These are phyloP conservation scores for Fusarium solani-melongenae DNA, from an alignment of 2,329 filamentous ascomycete species.

Conservation along the genomic window DNA sequence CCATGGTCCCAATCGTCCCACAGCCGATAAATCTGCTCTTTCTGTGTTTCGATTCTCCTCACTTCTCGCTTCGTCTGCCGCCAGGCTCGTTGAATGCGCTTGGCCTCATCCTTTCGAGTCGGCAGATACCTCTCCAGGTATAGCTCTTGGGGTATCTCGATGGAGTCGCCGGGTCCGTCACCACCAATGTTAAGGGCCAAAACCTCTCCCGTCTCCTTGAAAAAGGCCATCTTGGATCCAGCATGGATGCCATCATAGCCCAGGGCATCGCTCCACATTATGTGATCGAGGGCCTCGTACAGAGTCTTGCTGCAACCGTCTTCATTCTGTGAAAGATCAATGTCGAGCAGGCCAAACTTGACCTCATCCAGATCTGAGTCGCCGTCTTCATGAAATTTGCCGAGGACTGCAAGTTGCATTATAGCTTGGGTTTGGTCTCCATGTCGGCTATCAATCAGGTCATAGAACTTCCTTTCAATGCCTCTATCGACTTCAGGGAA, in stretches of 20 bases:
- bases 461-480: conserved; percentile 58
- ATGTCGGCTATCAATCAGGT: conserved; percentile 50
- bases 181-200: conserved; percentile 59
- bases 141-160: conserved; percentile 63
- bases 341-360: conserved; percentile 56
- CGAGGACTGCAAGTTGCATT: conserved; percentile 47
- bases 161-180: conserved; percentile 53
- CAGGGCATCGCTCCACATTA: conserved; percentile 60
- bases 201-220: conserved; percentile 62
- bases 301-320: conserved; percentile 55
- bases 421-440: conserved; percentile 44
- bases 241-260: conserved; percentile 49
- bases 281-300: conserved; percentile 60
- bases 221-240: conserved; percentile 54
- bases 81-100: conserved; percentile 56
- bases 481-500: conserved; percentile 48
- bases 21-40: conserved; percentile 43
- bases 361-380: conserved; percentile 47
- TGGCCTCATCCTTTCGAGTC: conserved; percentile 57
- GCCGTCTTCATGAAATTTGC: conserved; percentile 44
- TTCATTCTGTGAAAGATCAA: conserved; percentile 51
- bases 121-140: conserved; percentile 66
- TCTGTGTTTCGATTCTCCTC: conserved; percentile 37
- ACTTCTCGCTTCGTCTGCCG: conserved; percentile 47
- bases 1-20: conserved; percentile 41